Evolutionary conservation across 305 asterid genomes (phyloP), one percentile per base, ranked within the genome.

Genomic region (Lippia alba): DNA sequence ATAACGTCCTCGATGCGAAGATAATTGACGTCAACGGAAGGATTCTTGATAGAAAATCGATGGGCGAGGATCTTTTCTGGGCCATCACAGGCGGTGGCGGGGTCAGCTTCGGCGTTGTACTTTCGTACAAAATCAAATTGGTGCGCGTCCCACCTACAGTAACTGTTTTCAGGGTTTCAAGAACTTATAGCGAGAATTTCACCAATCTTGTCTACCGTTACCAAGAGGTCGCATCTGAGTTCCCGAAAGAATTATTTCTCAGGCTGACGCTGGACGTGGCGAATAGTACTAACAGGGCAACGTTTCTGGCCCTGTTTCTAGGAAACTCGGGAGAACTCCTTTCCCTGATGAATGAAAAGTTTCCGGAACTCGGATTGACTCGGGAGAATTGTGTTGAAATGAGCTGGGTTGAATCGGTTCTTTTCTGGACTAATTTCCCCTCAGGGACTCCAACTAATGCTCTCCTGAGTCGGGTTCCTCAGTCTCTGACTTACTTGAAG

Each of bases 11-110:
- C 7, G 88, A 80, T 15, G 88, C 88, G 0, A 44, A 50, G 46
- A 60, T 83, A 3, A 33, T 83, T 8, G 85, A 80, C 70, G 80
- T 65, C 3, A 49, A 72, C 0, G 87, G 83, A 0, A 20, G 64
- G 1, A 39, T 76, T 16, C 80, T 69, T 2, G 75, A 80, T 16
- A 54, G 85, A 14, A 55, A 68, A 59, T 72, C 80, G 9, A 83
- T 83, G 88, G 85, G 88, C 0, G 88, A 78, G 33, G 85, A 74
- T 64, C 75, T 83, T 8, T 83, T 83, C 61, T 78, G 88, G 88
- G 88, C 84, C 1, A 83, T 83, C 5, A 70, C 70, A 4, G 83
- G 84, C 10, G 88, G 85, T 8, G 82, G 83, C 10, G 88, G 79
- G 3, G 60, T 75, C 1, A 83, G 82, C 64, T 83, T 58, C 15